Evolutionary conservation across 208 protist genomes (phyloP).

Genomic region (Balamuthia mandrillaris): DNA sequence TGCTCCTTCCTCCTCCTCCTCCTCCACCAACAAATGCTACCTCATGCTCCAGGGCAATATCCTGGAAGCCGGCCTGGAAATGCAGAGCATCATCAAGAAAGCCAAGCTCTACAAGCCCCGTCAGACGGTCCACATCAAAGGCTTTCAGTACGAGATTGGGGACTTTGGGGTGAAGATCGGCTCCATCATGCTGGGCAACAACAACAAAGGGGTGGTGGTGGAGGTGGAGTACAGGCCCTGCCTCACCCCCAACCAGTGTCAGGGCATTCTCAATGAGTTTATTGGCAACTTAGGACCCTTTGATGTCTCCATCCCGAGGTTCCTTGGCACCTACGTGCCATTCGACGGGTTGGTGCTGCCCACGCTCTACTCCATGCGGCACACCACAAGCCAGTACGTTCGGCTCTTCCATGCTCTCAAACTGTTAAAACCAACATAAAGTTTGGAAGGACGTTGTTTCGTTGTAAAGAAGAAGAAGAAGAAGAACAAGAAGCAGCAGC

Average conservation of each 20-base stretch:
- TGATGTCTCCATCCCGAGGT: not conserved
- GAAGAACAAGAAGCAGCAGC: no score
- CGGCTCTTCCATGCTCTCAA: not conserved
- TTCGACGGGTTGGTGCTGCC: not conserved
- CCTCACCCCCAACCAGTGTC: not conserved
- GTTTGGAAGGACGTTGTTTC: no score
- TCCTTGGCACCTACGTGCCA: not conserved
- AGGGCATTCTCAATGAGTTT: not conserved
- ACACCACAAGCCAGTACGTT: not conserved
- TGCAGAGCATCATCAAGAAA: slow-evolving; percentile 9
- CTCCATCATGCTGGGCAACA: slow-evolving; percentile 16
- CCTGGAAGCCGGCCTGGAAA: slow-evolving; percentile 7
- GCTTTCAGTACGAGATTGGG: not conserved
- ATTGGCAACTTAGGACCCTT: not conserved
- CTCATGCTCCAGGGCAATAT: not conserved
- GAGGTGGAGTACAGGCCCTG: slow-evolving; percentile 16
- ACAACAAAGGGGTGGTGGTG: not conserved
- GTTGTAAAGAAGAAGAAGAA: no score
- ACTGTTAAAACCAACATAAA: not conserved
- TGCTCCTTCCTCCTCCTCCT: not conserved
- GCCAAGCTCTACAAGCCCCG: not conserved
- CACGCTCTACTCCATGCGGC: not conserved
- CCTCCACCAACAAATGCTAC: not conserved
- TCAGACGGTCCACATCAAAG: not conserved
- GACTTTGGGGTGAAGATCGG: slow-evolving; percentile 20